Evolutionary conservation across 169 alveolate genomes (phyloP).

Genomic region (Blepharisma undulans): DNA sequence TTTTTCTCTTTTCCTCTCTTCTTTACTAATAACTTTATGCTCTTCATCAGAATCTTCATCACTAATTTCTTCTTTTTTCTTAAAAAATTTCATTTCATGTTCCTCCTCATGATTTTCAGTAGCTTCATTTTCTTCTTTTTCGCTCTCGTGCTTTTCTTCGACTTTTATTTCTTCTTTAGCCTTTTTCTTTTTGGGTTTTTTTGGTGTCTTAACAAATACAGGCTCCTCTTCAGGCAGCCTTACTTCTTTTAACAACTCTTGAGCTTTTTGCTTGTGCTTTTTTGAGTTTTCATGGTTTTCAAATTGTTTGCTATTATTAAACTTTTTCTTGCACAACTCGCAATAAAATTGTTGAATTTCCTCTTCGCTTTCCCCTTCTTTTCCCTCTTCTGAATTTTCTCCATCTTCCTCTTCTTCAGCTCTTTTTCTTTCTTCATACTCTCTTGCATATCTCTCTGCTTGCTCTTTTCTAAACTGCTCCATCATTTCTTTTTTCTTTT

Average conservation of each 20-base stretch:
- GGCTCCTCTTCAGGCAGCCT: constrained; percentile 12
- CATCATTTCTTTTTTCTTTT: constrained; percentile 45
- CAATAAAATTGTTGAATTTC: constrained; percentile 55
- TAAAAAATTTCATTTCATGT: neutral
- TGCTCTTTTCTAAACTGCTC: constrained; percentile 56
- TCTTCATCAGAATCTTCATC: constrained; percentile 9
- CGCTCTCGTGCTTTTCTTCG: constrained; percentile 5
- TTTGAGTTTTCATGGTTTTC: constrained; percentile 69
- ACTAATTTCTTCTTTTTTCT: constrained; percentile 12
- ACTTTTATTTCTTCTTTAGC: neutral
- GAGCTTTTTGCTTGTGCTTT: constrained; percentile 60
- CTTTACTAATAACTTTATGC: neutral
- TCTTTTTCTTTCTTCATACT: neutral
- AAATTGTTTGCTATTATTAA: constrained; percentile 63
- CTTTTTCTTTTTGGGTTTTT: neutral
- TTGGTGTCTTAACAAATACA: neutral
- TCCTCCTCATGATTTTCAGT: neutral
- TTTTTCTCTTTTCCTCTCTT: constrained; percentile 37
- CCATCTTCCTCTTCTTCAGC: constrained; percentile 30
- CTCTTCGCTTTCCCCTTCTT: constrained; percentile 2
- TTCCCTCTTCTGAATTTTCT: constrained; percentile 16
- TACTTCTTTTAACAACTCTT: constrained; percentile 36
- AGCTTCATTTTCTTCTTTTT: neutral
- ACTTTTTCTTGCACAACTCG: constrained; percentile 67
- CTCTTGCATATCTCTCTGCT: constrained; percentile 42